Evolutionary conservation across 495 filamentous ascomycete genomes (phyloP).

Genomic region (Penicillium desertorum): DNA sequence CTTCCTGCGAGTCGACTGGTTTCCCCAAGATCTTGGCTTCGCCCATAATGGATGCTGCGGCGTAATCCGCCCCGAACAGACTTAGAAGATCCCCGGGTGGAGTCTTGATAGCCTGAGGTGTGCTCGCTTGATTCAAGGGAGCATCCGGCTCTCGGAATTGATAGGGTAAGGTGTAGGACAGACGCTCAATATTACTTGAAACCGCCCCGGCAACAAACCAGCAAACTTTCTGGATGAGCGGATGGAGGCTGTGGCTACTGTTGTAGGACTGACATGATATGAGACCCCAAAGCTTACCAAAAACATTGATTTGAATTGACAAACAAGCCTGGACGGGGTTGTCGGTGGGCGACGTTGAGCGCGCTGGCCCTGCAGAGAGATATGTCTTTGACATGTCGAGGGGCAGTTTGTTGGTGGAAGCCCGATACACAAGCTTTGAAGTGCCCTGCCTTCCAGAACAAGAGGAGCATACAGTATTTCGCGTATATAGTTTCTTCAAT

Average conservation of each 20-base stretch:
- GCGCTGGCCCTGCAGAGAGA: constrained; percentile 75
- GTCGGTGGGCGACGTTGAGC: constrained; percentile 69
- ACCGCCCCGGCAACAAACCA: constrained; percentile 75
- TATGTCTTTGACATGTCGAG: constrained; percentile 80
- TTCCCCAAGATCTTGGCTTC: constrained; percentile 81
- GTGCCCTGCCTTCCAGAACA: constrained; percentile 22
- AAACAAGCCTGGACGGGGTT: constrained; percentile 79
- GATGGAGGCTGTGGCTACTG: constrained; percentile 72
- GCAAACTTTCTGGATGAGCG: constrained; percentile 83
- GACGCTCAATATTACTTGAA: constrained; percentile 79
- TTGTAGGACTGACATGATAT: constrained; percentile 83
- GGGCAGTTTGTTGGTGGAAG: constrained; percentile 58
- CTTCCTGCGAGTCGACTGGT: constrained; percentile 72
- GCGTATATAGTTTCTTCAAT: constrained; percentile 74
- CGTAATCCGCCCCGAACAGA: constrained; percentile 63
- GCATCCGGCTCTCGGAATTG: constrained; percentile 36
- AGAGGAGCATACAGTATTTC: constrained; percentile 40
- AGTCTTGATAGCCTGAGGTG: neutral
- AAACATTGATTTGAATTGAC: constrained; percentile 88
- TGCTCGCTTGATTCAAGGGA: neutral
- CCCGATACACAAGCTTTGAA: constrained; percentile 73
- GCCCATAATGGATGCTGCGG: constrained; percentile 73
- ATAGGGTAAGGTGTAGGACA: constrained; percentile 77
- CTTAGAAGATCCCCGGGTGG: constrained; percentile 24
- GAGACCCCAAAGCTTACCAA: constrained; percentile 81